Base-by-base conservation (phyloP, 495 filamentous ascomycete species). In the Tuber aestivum region DNA sequence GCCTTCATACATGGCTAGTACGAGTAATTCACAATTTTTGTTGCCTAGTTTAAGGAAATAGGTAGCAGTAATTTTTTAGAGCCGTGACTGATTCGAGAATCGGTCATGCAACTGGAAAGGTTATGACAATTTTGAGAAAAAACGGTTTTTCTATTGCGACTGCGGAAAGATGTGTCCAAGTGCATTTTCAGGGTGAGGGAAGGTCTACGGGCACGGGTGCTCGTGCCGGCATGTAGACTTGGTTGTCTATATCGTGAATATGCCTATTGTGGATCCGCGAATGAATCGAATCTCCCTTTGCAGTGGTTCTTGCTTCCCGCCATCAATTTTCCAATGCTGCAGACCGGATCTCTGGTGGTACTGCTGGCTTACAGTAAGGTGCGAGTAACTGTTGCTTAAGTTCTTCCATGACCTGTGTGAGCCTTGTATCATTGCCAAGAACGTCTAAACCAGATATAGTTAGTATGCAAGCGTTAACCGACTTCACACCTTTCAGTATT, bases 401-500 rank as follows among this genome's bases (percentile, higher is more conserved):
- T n/a, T 32, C n/a, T 32, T 61, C 10, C 10, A 61, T 32, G n/a
- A 12, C 50, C 56, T 32, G n/a, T 61, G n/a, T 65, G 56, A 65
- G 27, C 56, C n/a, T 35, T 35, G 56, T 65, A 35, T 35, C 27
- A 68, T 27, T 72, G 78, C 78, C 78, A 79, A 79, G 78, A 41
- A 45, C 27, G 20, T 21, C 41, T 42, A 79, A 72, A 76, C 78
- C 78, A 79, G 70, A 79, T 79, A 73, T 41, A 71, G 78, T 73
- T 79, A 75, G 78, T 56, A n/a, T 32, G 48, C 42, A 44, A 48
- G 72, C 70, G 70, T 76, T 79, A 79, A 77, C 48, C 78, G 73
- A 79, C 78, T 79, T 79, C 72, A 79, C 72, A 27, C 74, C 74
- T 72, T 71, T 75, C 74, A 42, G 77, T 79, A 70, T 79, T 44